Base-by-base conservation (phyloP, 768 basidiomycete genomes). In the Tylopilus sp. region DNA sequence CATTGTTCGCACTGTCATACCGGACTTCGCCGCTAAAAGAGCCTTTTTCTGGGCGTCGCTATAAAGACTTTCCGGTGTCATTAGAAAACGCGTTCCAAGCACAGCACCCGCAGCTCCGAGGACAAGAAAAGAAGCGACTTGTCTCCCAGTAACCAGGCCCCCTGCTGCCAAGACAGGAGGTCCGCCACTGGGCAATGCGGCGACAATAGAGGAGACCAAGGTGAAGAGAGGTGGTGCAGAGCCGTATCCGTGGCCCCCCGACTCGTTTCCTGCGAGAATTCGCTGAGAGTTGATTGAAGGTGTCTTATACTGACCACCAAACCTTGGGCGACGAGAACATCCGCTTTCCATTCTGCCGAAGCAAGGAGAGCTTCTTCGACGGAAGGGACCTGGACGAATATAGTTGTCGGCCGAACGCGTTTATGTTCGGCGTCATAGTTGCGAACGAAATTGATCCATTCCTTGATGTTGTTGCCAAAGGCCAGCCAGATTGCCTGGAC, bases 251-350 rank as follows among this genome's bases (percentile, higher is more conserved):
- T 92, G 91, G 25, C 91, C 91, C 9, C 91, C 91, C 34, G 87
- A 80, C 70, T 93, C 91, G 51, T 76, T 81, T 5, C 90, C 90
- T 92, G 50, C 17, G 52, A 26, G 6, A 45, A 17, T 42, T 25
- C 47, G 38, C 30, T 21, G 44, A 52, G 36, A 54, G 52, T 51
- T 48, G 31, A 30, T 48, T 28, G 38, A n/a, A n/a, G 34, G 24
- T 31, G 24, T 26, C 26, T 26, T 36, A 6, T 30, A 7, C 19
- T 2, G 45, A 47, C 38, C 17, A 48, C 38, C 52, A 50, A 59
- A 87, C 91, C 89, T 82, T 93, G 91, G 3, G 81, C 86, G 17
- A 93, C 83, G 50, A 93, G 68, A 33, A 84, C 80, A 65, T 93
- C 91, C 9, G 75, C 82, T 58, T 83, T 80, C 82, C 84, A 89